Evolutionary conservation across 2,329 filamentous ascomycete genomes (phyloP).

Genomic region (Nothophoma quercina): DNA sequence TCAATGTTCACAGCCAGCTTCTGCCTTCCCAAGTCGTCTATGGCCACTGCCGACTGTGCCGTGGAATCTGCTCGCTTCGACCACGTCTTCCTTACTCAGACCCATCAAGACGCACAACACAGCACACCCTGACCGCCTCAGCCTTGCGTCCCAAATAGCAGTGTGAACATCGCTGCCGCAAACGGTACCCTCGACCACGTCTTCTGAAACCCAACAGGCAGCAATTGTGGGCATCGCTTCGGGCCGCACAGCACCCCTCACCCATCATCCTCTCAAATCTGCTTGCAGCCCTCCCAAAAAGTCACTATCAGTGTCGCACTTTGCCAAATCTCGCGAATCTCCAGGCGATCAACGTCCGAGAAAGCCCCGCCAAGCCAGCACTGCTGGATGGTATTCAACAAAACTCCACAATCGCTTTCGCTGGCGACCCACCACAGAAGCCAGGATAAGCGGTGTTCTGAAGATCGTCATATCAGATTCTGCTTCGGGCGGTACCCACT

Average conservation of each 20-base stretch:
- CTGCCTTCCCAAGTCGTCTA: conserved; percentile 4
- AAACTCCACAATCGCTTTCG: conserved; percentile 10
- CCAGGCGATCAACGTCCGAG: conserved; percentile 12
- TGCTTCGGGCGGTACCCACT: conserved; percentile 1
- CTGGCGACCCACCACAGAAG: conserved; percentile 4
- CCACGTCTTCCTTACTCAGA: neutral
- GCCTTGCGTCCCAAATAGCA: neutral
- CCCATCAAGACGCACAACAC: neutral
- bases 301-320: conserved; percentile 1
- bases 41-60: conserved; percentile 5
- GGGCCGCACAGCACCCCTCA: conserved; percentile 8
- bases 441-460: neutral
- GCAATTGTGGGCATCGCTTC: conserved; percentile 11
- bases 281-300: conserved; percentile 4
- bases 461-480: conserved; percentile 6
- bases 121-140: neutral
- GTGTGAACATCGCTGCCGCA: neutral
- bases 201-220: conserved; percentile 5
- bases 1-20: neutral
- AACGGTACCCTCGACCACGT: neutral
- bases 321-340: conserved; percentile 4
- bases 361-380: conserved; percentile 10
- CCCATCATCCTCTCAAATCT: conserved; percentile 8
- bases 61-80: neutral
- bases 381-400: neutral